Base-by-base conservation (phyloP, 352 stramenopile genomes). In the Phytophthora sp. region DNA sequence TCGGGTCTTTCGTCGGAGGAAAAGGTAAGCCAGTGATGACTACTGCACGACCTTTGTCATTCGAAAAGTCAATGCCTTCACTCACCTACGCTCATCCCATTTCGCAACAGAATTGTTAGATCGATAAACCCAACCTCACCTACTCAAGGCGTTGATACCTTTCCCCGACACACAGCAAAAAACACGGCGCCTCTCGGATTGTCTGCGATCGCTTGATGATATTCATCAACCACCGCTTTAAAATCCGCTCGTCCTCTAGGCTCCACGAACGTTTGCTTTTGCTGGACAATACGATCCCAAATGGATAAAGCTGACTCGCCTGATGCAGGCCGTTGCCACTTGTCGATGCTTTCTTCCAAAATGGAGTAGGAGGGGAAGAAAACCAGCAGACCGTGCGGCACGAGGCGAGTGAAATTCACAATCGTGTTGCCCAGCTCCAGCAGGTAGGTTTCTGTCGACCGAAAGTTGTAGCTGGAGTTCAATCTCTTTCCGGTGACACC, bases 331-430 rank as follows among this genome's bases (percentile, higher is more conserved):
- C 67, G 73, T 47, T 86, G 73, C 94, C 94, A 98, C 21, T 80
- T 67, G 7, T 80, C 69, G 13, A 97, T 73, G 33, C 77, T 94
- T 42, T 91, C 74, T 66, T 98, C 81, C 74, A 99, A 89, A 51
- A 98, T 96, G n/a, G 80, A 83, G 62, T 99, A 99, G 39, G 94
- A 99, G n/a, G 98, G 97, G 63, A 99, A 99, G 74, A 99, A 99
- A 0, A 99, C 88, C 16, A 99, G 88, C 50, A 99, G 79, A 3
- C 98, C 98, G 46, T 97, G 97, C 3, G 98, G 97, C 16, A 99
- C 94, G n/a, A 98, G 79, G 7, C 88, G 85, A 36, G 87, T 89
- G 15, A 99, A 90, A 65, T 92, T 98, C 6, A 97, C 88, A 30
- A 99, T 89, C 0, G 97, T 99, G 52, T 98, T 98, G 9, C 98